phyloP scores from a whole-genome alignment of 441 rosid species.

The Manihot esculenta region DNA sequence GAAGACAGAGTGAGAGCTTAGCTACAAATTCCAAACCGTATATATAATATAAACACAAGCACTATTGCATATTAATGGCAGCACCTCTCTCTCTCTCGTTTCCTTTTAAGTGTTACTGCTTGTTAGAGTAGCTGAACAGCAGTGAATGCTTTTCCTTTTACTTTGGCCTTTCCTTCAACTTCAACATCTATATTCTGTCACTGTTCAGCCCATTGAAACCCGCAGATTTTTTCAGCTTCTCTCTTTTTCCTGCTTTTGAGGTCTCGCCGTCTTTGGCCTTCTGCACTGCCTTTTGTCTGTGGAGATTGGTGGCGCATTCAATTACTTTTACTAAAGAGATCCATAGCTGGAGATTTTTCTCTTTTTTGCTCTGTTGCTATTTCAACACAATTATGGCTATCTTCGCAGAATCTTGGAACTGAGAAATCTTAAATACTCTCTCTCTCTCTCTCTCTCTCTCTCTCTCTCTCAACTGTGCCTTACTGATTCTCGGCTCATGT shows the following conservation, averaged over 20 bases:
- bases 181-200: no score
- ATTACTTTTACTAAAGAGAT: slow-evolving; percentile 27
- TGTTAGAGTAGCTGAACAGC: no score
- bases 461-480: not conserved
- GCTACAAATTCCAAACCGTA: slow-evolving; percentile 22
- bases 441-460: not conserved
- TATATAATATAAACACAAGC: not conserved
- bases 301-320: slow-evolving; percentile 47
- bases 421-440: slow-evolving; percentile 18
- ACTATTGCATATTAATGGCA: not conserved
- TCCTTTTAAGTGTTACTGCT: no score
- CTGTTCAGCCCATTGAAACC: no score
- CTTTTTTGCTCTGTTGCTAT: slow-evolving; percentile 10
- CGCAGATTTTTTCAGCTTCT: no score
- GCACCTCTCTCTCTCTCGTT: slow-evolving; percentile 2
- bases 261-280: slow-evolving; percentile 50
- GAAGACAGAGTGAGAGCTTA: not conserved
- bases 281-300: slow-evolving; percentile 29
- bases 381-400: slow-evolving; percentile 33
- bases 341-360: slow-evolving; percentile 23
- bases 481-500: not conserved
- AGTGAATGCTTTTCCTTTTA: no score
- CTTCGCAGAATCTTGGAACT: slow-evolving; percentile 25
- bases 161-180: no score
- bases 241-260: slow-evolving; percentile 38